Percentiles rank a stretch among this genome's conserved stretches.
Conservation (phyloP, 2,329 filamentous ascomycete species). For the Aspergillus sp. region DNA sequence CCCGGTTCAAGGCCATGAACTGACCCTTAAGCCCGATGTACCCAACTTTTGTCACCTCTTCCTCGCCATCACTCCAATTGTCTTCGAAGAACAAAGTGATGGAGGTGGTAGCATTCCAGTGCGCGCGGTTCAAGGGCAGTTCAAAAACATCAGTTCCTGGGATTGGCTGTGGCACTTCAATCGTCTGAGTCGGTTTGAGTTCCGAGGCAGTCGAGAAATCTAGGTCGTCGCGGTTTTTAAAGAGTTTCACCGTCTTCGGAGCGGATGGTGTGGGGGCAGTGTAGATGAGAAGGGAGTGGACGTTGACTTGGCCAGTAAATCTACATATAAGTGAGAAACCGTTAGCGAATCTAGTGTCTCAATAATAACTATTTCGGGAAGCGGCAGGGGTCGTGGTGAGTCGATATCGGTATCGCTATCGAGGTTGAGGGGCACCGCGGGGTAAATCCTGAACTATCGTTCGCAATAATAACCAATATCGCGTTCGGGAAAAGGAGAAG, state of each 20-base stretch:
- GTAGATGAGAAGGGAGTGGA: constrained; percentile 85
- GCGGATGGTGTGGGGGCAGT: constrained; percentile 69
- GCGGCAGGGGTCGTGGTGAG: neutral
- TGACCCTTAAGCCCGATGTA: constrained; percentile 94
- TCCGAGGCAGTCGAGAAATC: constrained; percentile 79
- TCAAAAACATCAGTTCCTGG: constrained; percentile 69
- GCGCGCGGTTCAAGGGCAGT: constrained; percentile 79
- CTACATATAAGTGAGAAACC: constrained; percentile 44
- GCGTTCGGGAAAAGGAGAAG: neutral
- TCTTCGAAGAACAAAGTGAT: constrained; percentile 87
- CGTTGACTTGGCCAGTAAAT: constrained; percentile 90
- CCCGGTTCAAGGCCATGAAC: constrained; percentile 81
- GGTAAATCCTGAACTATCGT: constrained; percentile 11
- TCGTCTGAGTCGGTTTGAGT: constrained; percentile 67
- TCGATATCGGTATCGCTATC: neutral
- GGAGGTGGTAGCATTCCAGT: constrained; percentile 81
- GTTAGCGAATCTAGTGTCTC: neutral
- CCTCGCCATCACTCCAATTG: constrained; percentile 79
- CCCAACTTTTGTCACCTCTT: constrained; percentile 73
- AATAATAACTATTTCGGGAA: no score
- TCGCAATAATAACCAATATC: neutral
- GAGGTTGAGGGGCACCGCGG: constrained; percentile 22
- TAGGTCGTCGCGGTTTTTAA: constrained; percentile 80
- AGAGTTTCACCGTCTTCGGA: constrained; percentile 81
- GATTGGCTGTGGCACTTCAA: constrained; percentile 74